A percentile compares a stretch with the other conserved stretches of the same genome.
phyloP scores from a whole-genome alignment of 1,284 basidiomycete genomes.

The Boletus semigastroideus region DNA sequence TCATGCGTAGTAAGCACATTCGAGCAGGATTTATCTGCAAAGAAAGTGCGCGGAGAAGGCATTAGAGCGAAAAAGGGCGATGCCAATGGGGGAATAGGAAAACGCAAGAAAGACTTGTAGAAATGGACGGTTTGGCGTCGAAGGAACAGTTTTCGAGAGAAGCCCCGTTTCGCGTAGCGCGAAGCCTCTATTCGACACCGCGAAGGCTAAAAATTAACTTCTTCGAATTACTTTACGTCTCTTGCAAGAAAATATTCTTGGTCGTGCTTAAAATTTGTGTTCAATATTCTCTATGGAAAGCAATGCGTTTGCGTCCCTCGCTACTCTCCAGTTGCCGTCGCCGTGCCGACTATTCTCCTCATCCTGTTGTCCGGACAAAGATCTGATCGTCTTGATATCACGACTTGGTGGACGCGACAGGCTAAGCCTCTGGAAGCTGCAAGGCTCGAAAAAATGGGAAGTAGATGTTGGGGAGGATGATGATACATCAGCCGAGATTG shows the following conservation, averaged over 20 bases:
- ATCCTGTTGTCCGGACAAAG: slow-evolving; percentile 83
- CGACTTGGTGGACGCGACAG: slow-evolving; percentile 63
- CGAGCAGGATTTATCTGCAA: slow-evolving; percentile 43
- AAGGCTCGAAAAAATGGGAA: slow-evolving; percentile 79
- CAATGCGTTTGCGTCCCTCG: slow-evolving; percentile 56
- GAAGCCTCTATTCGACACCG: slow-evolving; percentile 18
- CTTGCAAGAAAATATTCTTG: background rate
- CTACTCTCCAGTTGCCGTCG: slow-evolving; percentile 55
- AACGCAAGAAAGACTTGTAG: slow-evolving; percentile 44
- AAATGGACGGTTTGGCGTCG: slow-evolving; percentile 26
- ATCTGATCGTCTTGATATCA: slow-evolving; percentile 67
- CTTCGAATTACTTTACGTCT: slow-evolving; percentile 17
- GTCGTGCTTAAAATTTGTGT: background rate
- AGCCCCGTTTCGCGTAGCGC: slow-evolving; percentile 31
- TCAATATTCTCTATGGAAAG: slow-evolving; percentile 37
- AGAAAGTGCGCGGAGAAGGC: slow-evolving; percentile 38
- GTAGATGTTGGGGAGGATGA: slow-evolving; percentile 54
- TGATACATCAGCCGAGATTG: slow-evolving; percentile 47
- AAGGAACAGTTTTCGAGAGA: slow-evolving; percentile 14
- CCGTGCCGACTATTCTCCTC: slow-evolving; percentile 56
- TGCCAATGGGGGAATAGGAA: slow-evolving; percentile 47
- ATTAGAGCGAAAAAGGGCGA: slow-evolving; percentile 51
- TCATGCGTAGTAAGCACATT: slow-evolving; percentile 35
- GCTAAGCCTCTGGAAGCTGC: slow-evolving; percentile 75
- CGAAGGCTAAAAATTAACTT: slow-evolving; percentile 26